These are phyloP conservation scores for Chenopodium suecicum DNA, from an alignment of 148 eudicot genomes.

Conservation along the genomic window DNA sequence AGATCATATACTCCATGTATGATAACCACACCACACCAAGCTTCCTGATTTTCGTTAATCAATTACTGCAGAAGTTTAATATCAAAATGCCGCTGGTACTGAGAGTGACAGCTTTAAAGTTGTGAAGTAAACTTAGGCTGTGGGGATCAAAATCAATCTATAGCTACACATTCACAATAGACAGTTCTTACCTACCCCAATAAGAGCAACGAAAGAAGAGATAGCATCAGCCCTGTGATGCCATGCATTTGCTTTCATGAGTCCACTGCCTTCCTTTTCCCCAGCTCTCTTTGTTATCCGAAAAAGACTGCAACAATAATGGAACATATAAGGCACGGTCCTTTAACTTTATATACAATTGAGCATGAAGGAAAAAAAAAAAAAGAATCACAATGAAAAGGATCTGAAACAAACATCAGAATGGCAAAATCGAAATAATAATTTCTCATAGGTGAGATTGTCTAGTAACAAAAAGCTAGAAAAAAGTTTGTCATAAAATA, in stretches of 20 bases:
- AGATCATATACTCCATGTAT: neutral
- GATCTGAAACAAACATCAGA: neutral
- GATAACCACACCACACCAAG: neutral
- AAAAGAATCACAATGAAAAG: neutral
- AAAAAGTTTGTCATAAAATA: neutral
- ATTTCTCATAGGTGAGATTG: neutral
- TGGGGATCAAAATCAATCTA: neutral
- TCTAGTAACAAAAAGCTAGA: neutral
- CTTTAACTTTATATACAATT: neutral
- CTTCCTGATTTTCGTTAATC: neutral
- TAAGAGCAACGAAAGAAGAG: constrained; percentile 90
- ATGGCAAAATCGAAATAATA: neutral
- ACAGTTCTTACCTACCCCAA: constrained; percentile 87
- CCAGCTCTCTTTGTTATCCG: constrained; percentile 94
- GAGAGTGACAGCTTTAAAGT: neutral
- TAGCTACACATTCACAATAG: constrained; percentile 10
- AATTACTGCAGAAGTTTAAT: neutral
- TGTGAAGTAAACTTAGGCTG: neutral
- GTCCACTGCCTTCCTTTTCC: constrained; percentile 91
- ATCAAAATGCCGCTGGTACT: neutral
- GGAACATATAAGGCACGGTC: neutral
- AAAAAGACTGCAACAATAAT: constrained; percentile 50
- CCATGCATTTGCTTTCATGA: constrained; percentile 99
- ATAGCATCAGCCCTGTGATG: constrained; percentile 99
- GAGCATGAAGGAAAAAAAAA: neutral